Percentiles rank a stretch among this genome's conserved stretches.
These are phyloP conservation scores for Fagopyrum homotropicum DNA, from an alignment of 148 eudicot species.

Conservation along the genomic window DNA sequence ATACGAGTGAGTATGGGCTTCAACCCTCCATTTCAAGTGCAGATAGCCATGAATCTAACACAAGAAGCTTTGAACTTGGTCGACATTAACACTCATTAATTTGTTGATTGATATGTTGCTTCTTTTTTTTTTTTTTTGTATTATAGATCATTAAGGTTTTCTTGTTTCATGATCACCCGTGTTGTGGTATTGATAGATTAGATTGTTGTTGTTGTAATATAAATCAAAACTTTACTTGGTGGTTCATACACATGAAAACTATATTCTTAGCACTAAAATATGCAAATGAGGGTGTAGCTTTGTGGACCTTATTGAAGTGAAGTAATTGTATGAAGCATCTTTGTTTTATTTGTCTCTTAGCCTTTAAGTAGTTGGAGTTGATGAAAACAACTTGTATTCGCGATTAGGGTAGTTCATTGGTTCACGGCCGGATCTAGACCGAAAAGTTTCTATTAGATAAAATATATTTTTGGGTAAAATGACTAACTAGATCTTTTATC, in stretches of 20 bases:
- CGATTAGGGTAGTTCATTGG: no score
- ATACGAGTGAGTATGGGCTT: conserved; percentile 41
- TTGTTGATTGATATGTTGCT: neutral
- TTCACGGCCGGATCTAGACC: no score
- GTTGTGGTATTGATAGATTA: neutral
- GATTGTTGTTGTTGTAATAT: neutral
- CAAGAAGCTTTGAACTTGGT: neutral
- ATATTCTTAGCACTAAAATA: no score
- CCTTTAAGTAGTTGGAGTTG: no score
- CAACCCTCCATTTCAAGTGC: conserved; percentile 31
- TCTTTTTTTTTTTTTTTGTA: neutral
- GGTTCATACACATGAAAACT: no score
- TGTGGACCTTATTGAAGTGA: no score
- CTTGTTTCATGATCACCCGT: neutral
- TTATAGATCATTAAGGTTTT: neutral
- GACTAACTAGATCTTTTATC: no score
- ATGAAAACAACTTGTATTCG: no score
- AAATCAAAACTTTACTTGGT: neutral
- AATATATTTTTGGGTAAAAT: no score
- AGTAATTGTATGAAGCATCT: neutral
- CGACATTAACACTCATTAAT: neutral
- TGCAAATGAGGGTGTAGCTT: no score
- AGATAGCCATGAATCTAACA: conserved; percentile 18
- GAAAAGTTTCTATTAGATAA: no score
- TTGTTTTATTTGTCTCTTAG: no score